Conservation (phyloP, 495 filamentous ascomycete genomes). For the Neurospora sp. region DNA sequence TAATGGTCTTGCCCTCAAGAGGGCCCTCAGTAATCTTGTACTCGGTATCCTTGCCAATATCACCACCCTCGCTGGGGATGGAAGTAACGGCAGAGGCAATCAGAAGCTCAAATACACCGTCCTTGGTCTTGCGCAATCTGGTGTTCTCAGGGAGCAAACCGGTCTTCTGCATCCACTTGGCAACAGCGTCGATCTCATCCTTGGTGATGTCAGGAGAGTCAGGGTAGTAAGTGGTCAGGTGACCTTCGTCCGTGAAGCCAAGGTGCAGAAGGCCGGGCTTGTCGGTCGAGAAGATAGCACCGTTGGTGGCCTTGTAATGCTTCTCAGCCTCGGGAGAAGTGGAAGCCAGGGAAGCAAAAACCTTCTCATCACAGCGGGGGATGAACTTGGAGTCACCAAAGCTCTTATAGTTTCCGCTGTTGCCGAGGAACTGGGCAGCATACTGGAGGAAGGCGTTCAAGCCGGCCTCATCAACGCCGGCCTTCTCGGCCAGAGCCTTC, state of each 20-base stretch:
- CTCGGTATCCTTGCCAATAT: conserved; percentile 55
- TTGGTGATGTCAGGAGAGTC: conserved; percentile 78
- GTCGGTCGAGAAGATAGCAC: conserved; percentile 64
- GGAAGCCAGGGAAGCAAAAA: conserved; percentile 62
- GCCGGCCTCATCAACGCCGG: conserved; percentile 58
- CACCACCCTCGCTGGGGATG: conserved; percentile 48
- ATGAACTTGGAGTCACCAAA: conserved; percentile 95
- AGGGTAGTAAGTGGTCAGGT: conserved; percentile 89
- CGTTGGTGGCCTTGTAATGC: conserved; percentile 56
- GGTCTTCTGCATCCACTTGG: conserved; percentile 65
- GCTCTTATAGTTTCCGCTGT: conserved; percentile 89
- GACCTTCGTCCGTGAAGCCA: conserved; percentile 72
- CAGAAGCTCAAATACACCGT: conserved; percentile 66
- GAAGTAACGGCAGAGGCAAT: conserved; percentile 59
- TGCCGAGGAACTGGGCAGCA: conserved; percentile 79
- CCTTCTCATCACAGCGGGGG: conserved; percentile 57
- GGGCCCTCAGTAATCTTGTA: conserved; percentile 54
- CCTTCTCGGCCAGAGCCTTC: conserved; percentile 56
- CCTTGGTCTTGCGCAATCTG: conserved; percentile 61
- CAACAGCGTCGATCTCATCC: conserved; percentile 64
- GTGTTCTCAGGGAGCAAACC: conserved; percentile 74
- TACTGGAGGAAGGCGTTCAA: conserved; percentile 76
- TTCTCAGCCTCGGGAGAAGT: conserved; percentile 48
- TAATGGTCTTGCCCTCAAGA: conserved; percentile 55
- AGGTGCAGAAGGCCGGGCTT: conserved; percentile 66